phyloP scores from a whole-genome alignment of 352 stramenopile species.

The Blastocystis sp. region DNA sequence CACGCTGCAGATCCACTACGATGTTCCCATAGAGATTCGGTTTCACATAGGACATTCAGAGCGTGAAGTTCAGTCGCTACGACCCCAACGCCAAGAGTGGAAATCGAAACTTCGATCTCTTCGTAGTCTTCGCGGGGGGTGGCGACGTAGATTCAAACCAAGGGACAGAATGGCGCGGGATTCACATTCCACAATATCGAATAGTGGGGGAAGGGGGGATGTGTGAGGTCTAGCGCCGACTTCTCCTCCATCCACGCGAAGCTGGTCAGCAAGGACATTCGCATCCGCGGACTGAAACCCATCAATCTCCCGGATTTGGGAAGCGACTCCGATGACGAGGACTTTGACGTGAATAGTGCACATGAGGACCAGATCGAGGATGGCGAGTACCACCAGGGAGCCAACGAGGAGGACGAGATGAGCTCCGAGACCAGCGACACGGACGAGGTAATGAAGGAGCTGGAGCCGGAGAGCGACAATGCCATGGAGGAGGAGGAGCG shows the following conservation, averaged over 20 bases:
- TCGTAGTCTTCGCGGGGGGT: constrained; percentile 62
- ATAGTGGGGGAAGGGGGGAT: not conserved
- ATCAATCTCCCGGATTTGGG: constrained; percentile 75
- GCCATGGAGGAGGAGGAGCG: not conserved
- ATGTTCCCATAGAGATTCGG: constrained; percentile 59
- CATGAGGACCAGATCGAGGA: constrained; percentile 71
- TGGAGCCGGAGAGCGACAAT: constrained; percentile 49
- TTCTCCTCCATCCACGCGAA: constrained; percentile 63
- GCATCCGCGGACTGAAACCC: constrained; percentile 71
- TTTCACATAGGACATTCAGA: constrained; percentile 77
- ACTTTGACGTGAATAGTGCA: constrained; percentile 75
- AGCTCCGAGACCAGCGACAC: constrained; percentile 37
- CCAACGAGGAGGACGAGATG: constrained; percentile 63
- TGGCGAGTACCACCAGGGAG: constrained; percentile 69
- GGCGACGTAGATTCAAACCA: constrained; percentile 14
- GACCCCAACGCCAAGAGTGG: constrained; percentile 68
- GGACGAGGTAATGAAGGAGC: constrained; percentile 32
- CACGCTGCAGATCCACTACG: constrained; percentile 90
- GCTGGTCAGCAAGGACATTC: constrained; percentile 60
- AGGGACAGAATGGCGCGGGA: not conserved
- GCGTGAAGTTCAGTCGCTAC: constrained; percentile 92
- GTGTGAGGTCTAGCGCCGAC: constrained; percentile 48
- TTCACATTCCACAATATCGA: constrained; percentile 53
- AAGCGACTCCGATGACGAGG: constrained; percentile 77
- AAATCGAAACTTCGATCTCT: constrained; percentile 46